Evolutionary conservation across 768 basidiomycete species (phyloP).

Genomic region (Cystobasidiopsis lactophilus): DNA sequence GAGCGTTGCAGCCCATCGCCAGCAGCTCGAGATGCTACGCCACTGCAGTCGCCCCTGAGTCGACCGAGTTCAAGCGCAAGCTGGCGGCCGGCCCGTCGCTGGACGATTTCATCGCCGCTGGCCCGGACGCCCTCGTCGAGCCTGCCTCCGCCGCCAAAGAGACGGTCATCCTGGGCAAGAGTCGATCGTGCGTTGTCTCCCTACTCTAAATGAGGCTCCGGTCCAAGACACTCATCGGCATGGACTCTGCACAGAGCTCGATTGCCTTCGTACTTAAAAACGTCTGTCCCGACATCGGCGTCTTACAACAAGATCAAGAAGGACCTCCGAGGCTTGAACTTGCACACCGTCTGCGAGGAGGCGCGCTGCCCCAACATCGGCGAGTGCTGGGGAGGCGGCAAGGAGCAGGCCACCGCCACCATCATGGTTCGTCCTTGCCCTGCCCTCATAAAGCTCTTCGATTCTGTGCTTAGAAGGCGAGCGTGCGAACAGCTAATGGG

Average conservation of each 20-base stretch:
- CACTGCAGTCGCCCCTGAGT: too few species aligned
- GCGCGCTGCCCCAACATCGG: conserved; percentile 97
- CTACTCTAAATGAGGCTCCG: neutral
- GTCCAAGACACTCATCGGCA: too few species aligned
- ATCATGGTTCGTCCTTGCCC: conserved; percentile 59
- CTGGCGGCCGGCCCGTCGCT: conserved; percentile 38
- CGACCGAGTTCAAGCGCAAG: too few species aligned
- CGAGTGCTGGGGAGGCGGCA: conserved; percentile 87
- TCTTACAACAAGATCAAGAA: conserved; percentile 86
- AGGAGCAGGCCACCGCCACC: conserved; percentile 67
- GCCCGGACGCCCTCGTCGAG: too few species aligned
- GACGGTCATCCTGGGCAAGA: conserved; percentile 4
- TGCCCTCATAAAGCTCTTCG: neutral
- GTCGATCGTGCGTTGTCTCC: too few species aligned
- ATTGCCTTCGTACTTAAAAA: conserved; percentile 18
- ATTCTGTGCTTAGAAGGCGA: neutral
- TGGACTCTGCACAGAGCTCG: conserved; percentile 3
- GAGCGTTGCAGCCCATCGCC: too few species aligned
- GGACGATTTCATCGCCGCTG: conserved; percentile 62
- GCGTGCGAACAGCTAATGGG: conserved; percentile 59
- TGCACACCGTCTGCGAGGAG: conserved; percentile 97
- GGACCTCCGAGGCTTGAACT: conserved; percentile 67
- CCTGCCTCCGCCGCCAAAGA: conserved; percentile 5
- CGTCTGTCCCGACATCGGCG: conserved; percentile 41
- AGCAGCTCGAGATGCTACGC: too few species aligned